Conservation (phyloP, 306 rosid genomes). For the cucumber (Cucumis sativus) region DNA sequence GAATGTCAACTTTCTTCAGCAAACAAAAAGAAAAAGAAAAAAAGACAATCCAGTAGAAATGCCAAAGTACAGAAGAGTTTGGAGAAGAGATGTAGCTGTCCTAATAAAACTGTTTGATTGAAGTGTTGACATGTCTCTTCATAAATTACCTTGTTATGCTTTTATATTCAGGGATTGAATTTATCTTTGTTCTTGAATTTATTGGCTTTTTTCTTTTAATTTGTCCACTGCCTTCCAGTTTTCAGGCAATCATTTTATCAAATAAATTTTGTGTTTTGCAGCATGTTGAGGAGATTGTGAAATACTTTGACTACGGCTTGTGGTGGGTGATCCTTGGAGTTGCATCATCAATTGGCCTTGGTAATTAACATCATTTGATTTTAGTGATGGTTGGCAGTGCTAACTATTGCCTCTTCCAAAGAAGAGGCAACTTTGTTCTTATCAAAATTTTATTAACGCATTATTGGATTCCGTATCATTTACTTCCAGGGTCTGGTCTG, state of each 20-base stretch:
- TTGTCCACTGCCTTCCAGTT: neutral
- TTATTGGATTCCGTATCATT: neutral
- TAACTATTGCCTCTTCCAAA: neutral
- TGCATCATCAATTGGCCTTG: constrained; percentile 97
- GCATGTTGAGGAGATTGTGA: constrained; percentile 77
- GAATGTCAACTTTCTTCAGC: neutral
- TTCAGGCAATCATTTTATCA: neutral
- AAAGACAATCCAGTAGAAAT: neutral
- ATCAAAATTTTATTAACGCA: neutral
- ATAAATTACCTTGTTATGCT: neutral
- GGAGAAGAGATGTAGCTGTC: neutral
- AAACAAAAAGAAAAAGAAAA: no score
- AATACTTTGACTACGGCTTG: constrained; percentile 58
- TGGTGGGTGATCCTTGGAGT: constrained; percentile 98
- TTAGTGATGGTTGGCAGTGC: neutral
- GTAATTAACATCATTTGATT: constrained; percentile 34
- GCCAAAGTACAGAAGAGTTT: neutral
- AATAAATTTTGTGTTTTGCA: constrained; percentile 26
- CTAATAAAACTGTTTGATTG: neutral
- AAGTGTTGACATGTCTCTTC: neutral
- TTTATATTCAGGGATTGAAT: neutral
- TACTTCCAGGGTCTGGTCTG: constrained; percentile 89
- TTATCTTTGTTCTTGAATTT: neutral
- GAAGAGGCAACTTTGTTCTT: neutral
- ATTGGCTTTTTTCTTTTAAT: neutral